Base-by-base conservation (phyloP, 1,284 basidiomycete genomes). In the Tetrapyrgos nigripes region DNA sequence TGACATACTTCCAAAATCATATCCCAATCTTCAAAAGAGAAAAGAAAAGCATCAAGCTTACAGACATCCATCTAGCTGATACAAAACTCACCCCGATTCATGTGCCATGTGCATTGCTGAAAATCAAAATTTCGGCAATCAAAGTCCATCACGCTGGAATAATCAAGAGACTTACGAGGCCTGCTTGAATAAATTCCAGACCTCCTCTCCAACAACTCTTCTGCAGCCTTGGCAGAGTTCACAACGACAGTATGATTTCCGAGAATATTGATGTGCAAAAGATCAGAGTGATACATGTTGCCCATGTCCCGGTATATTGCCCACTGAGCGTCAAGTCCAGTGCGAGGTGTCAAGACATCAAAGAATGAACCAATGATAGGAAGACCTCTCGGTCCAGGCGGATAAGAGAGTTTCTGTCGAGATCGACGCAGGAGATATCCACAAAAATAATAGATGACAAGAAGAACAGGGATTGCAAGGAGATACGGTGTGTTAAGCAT, bases 11-110 rank as follows among this genome's bases (percentile, higher is more conserved):
- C n/a, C n/a, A n/a, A n/a, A n/a, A n/a, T n/a, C n/a, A n/a, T n/a
- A n/a, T n/a, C n/a, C n/a, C n/a, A n/a, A n/a, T n/a, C n/a, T n/a
- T n/a, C n/a, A n/a, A n/a, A n/a, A n/a, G n/a, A 67, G 69, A 73
- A 13, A 61, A n/a, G n/a, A n/a, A n/a, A n/a, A n/a, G n/a, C n/a
- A n/a, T n/a, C n/a, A n/a, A n/a, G n/a, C n/a, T n/a, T n/a, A n/a
- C n/a, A n/a, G n/a, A n/a, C n/a, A n/a, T n/a, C n/a, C n/a, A n/a
- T n/a, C n/a, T 35, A n/a, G 5, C 8, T 40, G 37, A 40, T 17
- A 40, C 19, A 51, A 29, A 50, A 9, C 61, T 63, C 64, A 73
- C 70, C 17, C n/a, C n/a, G 71, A 62, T 44, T 72, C 68, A 43
- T 66, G 68, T 28, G 66, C 64, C 68, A 72, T 69, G 44, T 47